A percentile compares a stretch with the other conserved stretches of the same genome.
Evolutionary conservation across 257 asterid genomes (phyloP).

Genomic region (Voacanga thouarsii): DNA sequence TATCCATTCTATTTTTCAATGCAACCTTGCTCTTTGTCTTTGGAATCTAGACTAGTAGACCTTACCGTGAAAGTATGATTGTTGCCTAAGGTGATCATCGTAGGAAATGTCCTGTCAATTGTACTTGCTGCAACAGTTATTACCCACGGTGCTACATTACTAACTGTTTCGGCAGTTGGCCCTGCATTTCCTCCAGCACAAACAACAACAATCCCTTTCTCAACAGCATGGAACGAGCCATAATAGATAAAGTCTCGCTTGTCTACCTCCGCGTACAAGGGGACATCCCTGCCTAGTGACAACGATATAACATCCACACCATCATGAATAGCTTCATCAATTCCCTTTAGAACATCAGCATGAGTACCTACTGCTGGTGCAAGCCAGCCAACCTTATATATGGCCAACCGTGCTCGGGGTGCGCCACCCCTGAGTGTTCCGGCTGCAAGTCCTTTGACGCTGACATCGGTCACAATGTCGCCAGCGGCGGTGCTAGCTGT

Average conservation of each 20-base stretch:
- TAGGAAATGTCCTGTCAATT: conserved; percentile 43
- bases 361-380: neutral
- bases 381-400: conserved; percentile 45
- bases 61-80: conserved; percentile 39
- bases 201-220: conserved; percentile 22
- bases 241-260: neutral
- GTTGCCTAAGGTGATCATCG: conserved; percentile 56
- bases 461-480: conserved; percentile 28
- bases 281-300: conserved; percentile 11
- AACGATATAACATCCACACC: conserved; percentile 23
- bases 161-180: neutral
- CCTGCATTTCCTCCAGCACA: conserved; percentile 22
- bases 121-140: conserved; percentile 25
- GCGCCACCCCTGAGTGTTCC: conserved; percentile 54
- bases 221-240: conserved; percentile 27
- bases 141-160: conserved; percentile 20
- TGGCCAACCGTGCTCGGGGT: conserved; percentile 42
- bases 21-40: too few species aligned
- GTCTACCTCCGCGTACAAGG: conserved; percentile 6
- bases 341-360: conserved; percentile 20
- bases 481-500: conserved; percentile 49
- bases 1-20: neutral
- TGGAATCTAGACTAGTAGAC: too few species aligned
- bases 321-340: conserved; percentile 29
- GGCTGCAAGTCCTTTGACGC: conserved; percentile 27